phyloP scores from a whole-genome alignment of 106 monocot species.

The Agapanthus africanus region DNA sequence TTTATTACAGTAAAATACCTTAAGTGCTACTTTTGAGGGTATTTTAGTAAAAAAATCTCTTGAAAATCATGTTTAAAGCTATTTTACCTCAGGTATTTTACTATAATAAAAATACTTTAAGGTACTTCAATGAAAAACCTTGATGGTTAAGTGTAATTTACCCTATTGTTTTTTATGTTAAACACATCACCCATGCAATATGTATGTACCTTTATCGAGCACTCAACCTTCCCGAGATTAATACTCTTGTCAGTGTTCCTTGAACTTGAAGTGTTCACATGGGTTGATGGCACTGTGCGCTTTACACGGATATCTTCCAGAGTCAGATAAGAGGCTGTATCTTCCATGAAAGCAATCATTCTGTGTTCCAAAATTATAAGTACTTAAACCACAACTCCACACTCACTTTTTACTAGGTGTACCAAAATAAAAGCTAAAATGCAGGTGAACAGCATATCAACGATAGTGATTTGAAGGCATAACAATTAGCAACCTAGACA shows the following conservation, averaged over 20 bases:
- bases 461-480: not conserved
- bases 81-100: too few relatives aligned
- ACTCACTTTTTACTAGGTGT: not conserved
- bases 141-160: too few relatives aligned
- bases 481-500: not conserved
- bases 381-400: not conserved
- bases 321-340: conserved; percentile 33
- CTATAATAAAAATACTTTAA: too few relatives aligned
- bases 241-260: conserved; percentile 61
- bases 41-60: too few relatives aligned
- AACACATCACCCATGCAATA: too few relatives aligned
- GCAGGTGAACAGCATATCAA: not conserved
- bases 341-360: conserved; percentile 31
- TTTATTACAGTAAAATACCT: too few relatives aligned
- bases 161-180: too few relatives aligned
- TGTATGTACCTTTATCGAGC: conserved; percentile 82
- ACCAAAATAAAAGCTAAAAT: conserved; percentile 1
- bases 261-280: conserved; percentile 33
- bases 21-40: too few relatives aligned
- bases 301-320: conserved; percentile 32
- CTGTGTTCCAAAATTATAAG: conserved; percentile 30
- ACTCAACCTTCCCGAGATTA: conserved; percentile 71
- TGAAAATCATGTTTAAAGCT: too few relatives aligned
- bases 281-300: conserved; percentile 43
- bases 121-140: too few relatives aligned